A percentile compares a stretch with the other conserved stretches of the same genome.
Conservation (phyloP, 768 basidiomycete genomes). For the Podaxis sp. region DNA sequence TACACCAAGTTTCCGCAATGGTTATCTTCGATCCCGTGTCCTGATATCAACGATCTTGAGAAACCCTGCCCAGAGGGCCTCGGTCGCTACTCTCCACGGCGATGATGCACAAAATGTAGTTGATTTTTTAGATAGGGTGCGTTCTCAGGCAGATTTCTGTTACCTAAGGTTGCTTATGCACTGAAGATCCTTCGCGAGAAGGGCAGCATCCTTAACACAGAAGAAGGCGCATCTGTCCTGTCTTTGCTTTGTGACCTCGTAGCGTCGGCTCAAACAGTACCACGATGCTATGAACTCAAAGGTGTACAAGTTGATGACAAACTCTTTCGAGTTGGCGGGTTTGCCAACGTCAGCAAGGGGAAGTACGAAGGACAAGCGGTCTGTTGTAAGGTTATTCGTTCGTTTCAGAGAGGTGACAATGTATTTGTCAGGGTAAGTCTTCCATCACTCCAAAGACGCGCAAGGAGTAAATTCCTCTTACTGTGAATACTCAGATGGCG, state of each 20-base stretch:
- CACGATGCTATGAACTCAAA: not conserved
- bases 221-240: not conserved
- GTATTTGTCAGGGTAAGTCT: too few species aligned
- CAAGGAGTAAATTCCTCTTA: not conserved
- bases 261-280: not conserved
- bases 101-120: not conserved
- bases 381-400: not conserved
- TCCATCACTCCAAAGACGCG: not conserved
- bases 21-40: not conserved
- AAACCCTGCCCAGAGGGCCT: not conserved
- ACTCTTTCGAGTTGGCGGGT: not conserved
- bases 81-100: not conserved
- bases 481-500: not conserved
- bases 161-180: not conserved
- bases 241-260: not conserved
- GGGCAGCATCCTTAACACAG: not conserved
- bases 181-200: not conserved
- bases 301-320: not conserved
- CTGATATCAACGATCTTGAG: not conserved
- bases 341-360: not conserved
- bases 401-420: too few species aligned
- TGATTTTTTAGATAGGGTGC: not conserved
- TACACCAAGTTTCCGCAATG: not conserved
- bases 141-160: not conserved
- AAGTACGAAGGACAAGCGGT: not conserved